Percentiles rank a stretch among this genome's conserved stretches.
phyloP scores from a whole-genome alignment of 2,329 filamentous ascomycete genomes.

The Xylaria digitata region DNA sequence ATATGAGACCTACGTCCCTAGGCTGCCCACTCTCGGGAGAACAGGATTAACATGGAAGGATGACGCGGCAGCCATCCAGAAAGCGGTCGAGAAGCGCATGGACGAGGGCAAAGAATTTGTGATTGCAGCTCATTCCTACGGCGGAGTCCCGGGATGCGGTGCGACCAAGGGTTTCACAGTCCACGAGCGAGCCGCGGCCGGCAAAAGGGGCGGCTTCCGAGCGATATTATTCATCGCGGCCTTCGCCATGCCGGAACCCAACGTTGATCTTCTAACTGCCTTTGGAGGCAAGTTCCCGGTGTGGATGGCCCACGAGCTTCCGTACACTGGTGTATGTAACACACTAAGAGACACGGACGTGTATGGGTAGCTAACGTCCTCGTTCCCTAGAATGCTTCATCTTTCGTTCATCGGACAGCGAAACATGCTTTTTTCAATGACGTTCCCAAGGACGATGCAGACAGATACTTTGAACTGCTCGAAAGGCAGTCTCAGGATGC shows the following conservation, averaged over 20 bases:
- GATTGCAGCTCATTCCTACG: constrained; percentile 34
- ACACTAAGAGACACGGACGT: not conserved
- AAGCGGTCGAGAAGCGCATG: constrained; percentile 31
- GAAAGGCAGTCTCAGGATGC: constrained; percentile 34
- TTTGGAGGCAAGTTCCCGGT: constrained; percentile 30
- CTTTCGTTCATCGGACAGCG: constrained; percentile 29
- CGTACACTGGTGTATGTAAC: constrained; percentile 23
- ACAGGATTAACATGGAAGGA: constrained; percentile 34
- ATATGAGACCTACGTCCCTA: constrained; percentile 31
- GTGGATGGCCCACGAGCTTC: constrained; percentile 25
- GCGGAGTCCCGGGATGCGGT: constrained; percentile 27
- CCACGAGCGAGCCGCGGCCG: constrained; percentile 23
- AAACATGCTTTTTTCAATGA: constrained; percentile 31
- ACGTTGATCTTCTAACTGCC: constrained; percentile 27
- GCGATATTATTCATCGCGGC: constrained; percentile 34
- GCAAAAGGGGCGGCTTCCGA: constrained; percentile 33
- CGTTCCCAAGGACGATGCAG: constrained; percentile 25
- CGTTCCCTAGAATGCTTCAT: constrained; percentile 20
- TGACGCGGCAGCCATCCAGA: constrained; percentile 24
- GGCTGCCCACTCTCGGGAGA: constrained; percentile 26
- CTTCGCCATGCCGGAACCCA: constrained; percentile 27
- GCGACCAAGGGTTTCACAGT: constrained; percentile 30
- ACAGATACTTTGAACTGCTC: constrained; percentile 28
- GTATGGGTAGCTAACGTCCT: not conserved
- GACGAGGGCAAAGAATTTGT: constrained; percentile 33